These are phyloP conservation scores for Fonsecaea erecta DNA, from an alignment of 2,329 filamentous ascomycete genomes.

Conservation along the genomic window DNA sequence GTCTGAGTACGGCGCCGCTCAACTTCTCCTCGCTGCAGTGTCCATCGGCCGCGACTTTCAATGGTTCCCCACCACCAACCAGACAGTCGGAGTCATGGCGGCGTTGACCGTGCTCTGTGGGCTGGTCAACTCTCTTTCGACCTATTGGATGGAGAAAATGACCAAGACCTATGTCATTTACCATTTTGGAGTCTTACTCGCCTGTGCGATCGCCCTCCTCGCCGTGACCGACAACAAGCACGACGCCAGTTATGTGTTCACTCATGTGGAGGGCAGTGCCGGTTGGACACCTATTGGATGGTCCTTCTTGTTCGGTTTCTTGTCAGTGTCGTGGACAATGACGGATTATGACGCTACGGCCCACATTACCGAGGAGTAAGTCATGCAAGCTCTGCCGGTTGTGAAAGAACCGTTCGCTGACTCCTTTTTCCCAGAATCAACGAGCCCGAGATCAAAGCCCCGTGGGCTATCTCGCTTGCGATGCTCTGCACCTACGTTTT, in stretches of 20 bases:
- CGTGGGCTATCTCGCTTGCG: conserved; percentile 62
- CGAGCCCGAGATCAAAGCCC: conserved; percentile 57
- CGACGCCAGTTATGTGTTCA: conserved; percentile 59
- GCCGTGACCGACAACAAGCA: conserved; percentile 59
- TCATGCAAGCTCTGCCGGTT: not conserved
- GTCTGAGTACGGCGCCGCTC: conserved; percentile 61
- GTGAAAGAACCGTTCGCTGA: conserved; percentile 36
- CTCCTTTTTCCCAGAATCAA: conserved; percentile 46
- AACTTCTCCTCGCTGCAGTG: conserved; percentile 61
- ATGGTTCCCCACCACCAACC: conserved; percentile 53
- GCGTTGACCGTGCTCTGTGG: conserved; percentile 58
- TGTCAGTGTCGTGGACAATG: conserved; percentile 66
- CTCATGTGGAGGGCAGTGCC: conserved; percentile 55
- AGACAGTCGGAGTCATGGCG: conserved; percentile 62
- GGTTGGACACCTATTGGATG: conserved; percentile 62
- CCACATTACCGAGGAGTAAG: conserved; percentile 57
- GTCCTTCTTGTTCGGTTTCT: conserved; percentile 64
- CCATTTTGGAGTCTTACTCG: conserved; percentile 58
- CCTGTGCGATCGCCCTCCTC: conserved; percentile 58
- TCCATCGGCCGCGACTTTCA: conserved; percentile 56
- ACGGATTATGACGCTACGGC: conserved; percentile 58
- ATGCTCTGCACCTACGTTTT: conserved; percentile 61
- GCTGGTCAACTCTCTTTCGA: conserved; percentile 60
- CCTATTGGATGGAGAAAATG: conserved; percentile 62
- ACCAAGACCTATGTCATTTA: conserved; percentile 63